A percentile compares a stretch with the other conserved stretches of the same genome.
Conservation (phyloP, 257 asterid genomes). For the Lycium ferocissimum region DNA sequence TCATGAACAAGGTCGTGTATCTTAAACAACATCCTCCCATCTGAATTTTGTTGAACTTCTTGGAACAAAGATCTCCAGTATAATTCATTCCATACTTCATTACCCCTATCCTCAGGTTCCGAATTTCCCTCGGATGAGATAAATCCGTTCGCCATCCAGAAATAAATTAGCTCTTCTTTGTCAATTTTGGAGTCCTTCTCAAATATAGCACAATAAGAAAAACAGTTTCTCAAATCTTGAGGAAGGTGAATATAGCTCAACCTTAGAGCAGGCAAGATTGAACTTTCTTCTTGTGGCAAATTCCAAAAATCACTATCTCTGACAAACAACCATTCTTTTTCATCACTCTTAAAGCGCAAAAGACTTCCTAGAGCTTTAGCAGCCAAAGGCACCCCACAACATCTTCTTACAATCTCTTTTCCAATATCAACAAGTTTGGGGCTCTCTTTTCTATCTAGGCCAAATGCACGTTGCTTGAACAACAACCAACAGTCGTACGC, state of each 20-base stretch:
- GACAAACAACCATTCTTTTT: slow-evolving; percentile 41
- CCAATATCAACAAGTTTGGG: slow-evolving; percentile 35
- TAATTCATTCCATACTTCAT: slow-evolving; percentile 12
- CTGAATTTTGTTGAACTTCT: background rate
- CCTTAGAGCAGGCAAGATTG: slow-evolving; percentile 41
- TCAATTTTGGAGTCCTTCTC: slow-evolving; percentile 29
- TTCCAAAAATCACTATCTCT: slow-evolving; percentile 44
- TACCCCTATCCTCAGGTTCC: slow-evolving; percentile 25
- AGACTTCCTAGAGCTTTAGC: slow-evolving; percentile 47
- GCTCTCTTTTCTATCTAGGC: background rate
- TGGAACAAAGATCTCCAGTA: slow-evolving; percentile 37
- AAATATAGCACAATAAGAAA: slow-evolving; percentile 42
- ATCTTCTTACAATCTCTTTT: slow-evolving; percentile 38
- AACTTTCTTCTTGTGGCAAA: slow-evolving; percentile 33
- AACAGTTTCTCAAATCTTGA: slow-evolving; percentile 34
- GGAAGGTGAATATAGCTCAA: slow-evolving; percentile 46
- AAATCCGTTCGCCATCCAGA: slow-evolving; percentile 43
- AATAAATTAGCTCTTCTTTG: slow-evolving; percentile 34
- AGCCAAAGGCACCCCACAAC: slow-evolving; percentile 46
- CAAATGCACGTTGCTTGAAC: slow-evolving; percentile 37
- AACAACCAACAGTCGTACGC: slow-evolving; percentile 43
- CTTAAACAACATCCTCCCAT: background rate
- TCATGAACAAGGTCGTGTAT: slow-evolving; percentile 52
- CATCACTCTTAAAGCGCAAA: slow-evolving; percentile 39
- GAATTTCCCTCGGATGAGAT: slow-evolving; percentile 13